Conservation (phyloP, 1,139 yeast genomes). For the Yamadazyma triangularis region DNA sequence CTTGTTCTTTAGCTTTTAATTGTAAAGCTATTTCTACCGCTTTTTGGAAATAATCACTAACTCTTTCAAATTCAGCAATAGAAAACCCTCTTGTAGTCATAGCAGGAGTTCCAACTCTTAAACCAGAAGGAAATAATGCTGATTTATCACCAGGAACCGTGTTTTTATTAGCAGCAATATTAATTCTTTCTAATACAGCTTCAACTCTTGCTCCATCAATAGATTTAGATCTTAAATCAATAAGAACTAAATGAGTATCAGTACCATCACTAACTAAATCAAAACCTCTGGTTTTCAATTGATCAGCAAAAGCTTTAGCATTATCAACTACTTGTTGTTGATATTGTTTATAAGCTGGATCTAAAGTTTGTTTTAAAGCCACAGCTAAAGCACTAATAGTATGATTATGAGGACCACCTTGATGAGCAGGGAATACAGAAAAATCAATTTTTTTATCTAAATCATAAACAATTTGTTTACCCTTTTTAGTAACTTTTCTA, state of each 20-base stretch:
- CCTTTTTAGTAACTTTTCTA: constrained; percentile 79
- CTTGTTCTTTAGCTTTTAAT: constrained; percentile 55
- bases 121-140: constrained; percentile 85
- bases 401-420: constrained; percentile 99
- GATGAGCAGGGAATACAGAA: constrained; percentile 97
- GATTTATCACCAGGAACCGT: constrained; percentile 74
- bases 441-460: constrained; percentile 88
- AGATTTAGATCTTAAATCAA: constrained; percentile 76
- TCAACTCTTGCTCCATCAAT: constrained; percentile 97
- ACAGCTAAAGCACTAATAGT: constrained; percentile 94
- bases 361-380: constrained; percentile 83
- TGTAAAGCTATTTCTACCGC: constrained; percentile 66
- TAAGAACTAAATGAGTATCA: constrained; percentile 87
- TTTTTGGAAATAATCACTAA: constrained; percentile 69
- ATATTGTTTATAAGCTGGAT: constrained; percentile 83
- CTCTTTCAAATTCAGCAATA: constrained; percentile 67
- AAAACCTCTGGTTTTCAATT: constrained; percentile 65
- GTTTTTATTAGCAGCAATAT: constrained; percentile 76
- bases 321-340: constrained; percentile 79
- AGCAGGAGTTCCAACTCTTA: constrained; percentile 96
- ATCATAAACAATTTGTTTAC: constrained; percentile 82
- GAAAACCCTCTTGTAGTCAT: constrained; percentile 96
- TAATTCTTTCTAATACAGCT: constrained; percentile 80
- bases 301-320: constrained; percentile 72
- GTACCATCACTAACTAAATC: constrained; percentile 88